These are phyloP conservation scores for Beauveria medogensis DNA, from an alignment of 2,329 filamentous ascomycete genomes.

Conservation along the genomic window DNA sequence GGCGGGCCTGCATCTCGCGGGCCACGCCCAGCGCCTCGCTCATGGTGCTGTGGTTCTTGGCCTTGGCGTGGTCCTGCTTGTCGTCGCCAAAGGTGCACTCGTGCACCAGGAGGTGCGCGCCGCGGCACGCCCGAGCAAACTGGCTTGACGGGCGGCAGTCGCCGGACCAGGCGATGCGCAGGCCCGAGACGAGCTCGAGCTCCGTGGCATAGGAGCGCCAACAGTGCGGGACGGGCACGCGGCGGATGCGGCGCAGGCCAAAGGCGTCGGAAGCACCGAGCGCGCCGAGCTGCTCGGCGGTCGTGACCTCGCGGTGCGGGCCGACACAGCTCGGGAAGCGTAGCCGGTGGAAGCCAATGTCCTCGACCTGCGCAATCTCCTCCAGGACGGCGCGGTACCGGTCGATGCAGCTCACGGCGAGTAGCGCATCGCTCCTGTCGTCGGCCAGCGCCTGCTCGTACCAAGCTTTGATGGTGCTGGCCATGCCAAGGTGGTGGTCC, in stretches of 20 bases:
- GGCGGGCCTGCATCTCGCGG: constrained; percentile 66
- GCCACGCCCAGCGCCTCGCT: constrained; percentile 76
- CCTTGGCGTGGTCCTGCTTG: constrained; percentile 64
- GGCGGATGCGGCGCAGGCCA: constrained; percentile 59
- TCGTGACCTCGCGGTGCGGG: constrained; percentile 16
- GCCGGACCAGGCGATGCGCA: constrained; percentile 88
- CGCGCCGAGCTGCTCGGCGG: constrained; percentile 25
- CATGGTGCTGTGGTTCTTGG: constrained; percentile 88
- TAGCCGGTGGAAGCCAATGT: constrained; percentile 58
- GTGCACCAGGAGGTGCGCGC: constrained; percentile 80
- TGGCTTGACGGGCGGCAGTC: constrained; percentile 73
- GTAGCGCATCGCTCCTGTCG: constrained; percentile 29
- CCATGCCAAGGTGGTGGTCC: constrained; percentile 85
- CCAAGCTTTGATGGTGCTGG: constrained; percentile 78
- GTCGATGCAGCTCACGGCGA: constrained; percentile 61
- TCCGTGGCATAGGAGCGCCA: constrained; percentile 66
- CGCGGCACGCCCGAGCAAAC: constrained; percentile 64
- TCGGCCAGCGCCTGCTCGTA: constrained; percentile 42
- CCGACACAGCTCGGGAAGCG: constrained; percentile 25
- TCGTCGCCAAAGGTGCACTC: constrained; percentile 96
- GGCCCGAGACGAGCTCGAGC: constrained; percentile 67
- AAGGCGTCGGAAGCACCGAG: constrained; percentile 34
- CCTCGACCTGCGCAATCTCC: constrained; percentile 73
- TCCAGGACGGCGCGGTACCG: constrained; percentile 68
- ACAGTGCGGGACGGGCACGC: constrained; percentile 69